phyloP scores from a whole-genome alignment of 305 asterid species.

The Fraxinus sp. region DNA sequence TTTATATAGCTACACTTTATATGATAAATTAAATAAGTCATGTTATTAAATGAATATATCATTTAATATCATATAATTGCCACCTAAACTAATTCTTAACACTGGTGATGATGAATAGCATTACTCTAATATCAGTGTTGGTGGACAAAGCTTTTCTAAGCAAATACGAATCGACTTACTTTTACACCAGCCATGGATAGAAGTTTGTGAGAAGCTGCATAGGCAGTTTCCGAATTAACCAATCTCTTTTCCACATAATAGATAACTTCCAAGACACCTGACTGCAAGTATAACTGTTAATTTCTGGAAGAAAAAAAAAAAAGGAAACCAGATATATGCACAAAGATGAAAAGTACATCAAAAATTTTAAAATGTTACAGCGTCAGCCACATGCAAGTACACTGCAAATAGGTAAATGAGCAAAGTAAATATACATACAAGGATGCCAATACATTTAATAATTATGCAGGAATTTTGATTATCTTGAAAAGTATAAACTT shows the following conservation, averaged over 20 bases:
- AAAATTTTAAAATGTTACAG: no score
- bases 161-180: slow-evolving; percentile 41
- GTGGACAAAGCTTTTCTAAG: slow-evolving; percentile 10
- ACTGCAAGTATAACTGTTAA: slow-evolving; percentile 44
- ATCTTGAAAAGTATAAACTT: no score
- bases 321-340: no score
- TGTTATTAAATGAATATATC: not conserved
- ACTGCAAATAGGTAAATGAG: no score
- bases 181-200: slow-evolving; percentile 67
- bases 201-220: slow-evolving; percentile 71
- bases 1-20: not conserved
- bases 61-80: not conserved
- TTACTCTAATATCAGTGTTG: not conserved
- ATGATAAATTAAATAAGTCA: not conserved
- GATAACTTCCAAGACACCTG: slow-evolving; percentile 87
- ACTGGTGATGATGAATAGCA: not conserved
- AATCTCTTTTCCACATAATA: slow-evolving; percentile 74
- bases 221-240: slow-evolving; percentile 55
- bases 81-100: not conserved
- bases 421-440: no score
- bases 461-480: no score
- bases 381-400: no score
- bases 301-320: not conserved
- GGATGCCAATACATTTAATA: no score
- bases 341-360: no score